Conservation (phyloP, 2,329 filamentous ascomycete genomes). For the Cytospora piceicola region DNA sequence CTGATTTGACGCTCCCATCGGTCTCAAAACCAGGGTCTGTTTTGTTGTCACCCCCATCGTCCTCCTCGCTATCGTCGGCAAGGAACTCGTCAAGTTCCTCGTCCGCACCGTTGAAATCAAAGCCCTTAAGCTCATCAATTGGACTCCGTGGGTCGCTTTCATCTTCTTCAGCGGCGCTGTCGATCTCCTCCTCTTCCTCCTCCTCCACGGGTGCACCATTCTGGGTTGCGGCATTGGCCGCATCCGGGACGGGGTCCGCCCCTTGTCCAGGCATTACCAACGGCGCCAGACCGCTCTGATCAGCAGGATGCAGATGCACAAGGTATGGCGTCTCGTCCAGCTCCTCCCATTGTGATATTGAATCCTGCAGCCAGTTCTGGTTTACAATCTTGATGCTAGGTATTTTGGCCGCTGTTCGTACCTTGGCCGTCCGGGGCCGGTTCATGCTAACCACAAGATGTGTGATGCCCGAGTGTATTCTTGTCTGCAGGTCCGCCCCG, state of each 20-base stretch:
- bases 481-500: constrained; percentile 67
- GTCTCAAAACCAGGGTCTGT: constrained; percentile 23
- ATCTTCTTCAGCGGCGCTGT: constrained; percentile 42
- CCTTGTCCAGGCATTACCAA: constrained; percentile 14
- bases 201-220: constrained; percentile 37
- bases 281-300: constrained; percentile 46
- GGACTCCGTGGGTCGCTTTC: constrained; percentile 46
- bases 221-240: constrained; percentile 38
- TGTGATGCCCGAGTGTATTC: constrained; percentile 66
- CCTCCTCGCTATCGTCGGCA: constrained; percentile 41
- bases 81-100: constrained; percentile 79
- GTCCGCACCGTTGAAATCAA: constrained; percentile 67
- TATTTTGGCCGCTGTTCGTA: constrained; percentile 81
- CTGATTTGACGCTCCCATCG: constrained; percentile 16
- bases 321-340: constrained; percentile 79
- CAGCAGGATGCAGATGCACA: constrained; percentile 74
- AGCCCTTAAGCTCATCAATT: constrained; percentile 59
- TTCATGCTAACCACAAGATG: constrained; percentile 74
- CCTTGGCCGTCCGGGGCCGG: constrained; percentile 83
- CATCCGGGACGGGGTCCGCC: constrained; percentile 31
- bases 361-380: constrained; percentile 86
- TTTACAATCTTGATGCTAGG: constrained; percentile 87
- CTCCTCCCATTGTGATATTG: constrained; percentile 80
- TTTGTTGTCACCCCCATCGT: constrained; percentile 32
- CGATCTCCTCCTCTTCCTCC: constrained; percentile 51